Evolutionary conservation across 1,284 basidiomycete species (phyloP).

Genomic region (Sporisorium iseilematis-ciliati): DNA sequence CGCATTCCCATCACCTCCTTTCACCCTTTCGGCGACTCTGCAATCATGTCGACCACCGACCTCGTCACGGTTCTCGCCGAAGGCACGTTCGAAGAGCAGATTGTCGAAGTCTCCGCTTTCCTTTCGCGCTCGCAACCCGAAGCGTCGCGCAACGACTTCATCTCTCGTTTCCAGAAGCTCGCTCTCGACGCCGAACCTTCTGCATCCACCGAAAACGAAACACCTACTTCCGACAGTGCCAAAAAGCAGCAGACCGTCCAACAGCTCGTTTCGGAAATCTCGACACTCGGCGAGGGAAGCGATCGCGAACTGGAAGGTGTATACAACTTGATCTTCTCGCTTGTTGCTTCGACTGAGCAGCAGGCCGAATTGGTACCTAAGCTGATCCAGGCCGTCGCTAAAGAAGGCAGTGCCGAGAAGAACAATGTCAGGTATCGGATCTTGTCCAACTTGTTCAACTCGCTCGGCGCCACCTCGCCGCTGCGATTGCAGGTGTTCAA

Average conservation of each 20-base stretch:
- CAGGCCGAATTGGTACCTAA: slow-evolving; percentile 33
- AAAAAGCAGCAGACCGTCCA: slow-evolving; percentile 49
- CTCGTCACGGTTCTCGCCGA: slow-evolving; percentile 66
- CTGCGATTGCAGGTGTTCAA: slow-evolving; percentile 58
- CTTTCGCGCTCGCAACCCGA: slow-evolving; percentile 62
- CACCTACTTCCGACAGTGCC: slow-evolving; percentile 20
- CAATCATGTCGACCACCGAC: slow-evolving; percentile 57
- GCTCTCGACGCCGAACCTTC: slow-evolving; percentile 55
- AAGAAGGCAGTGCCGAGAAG: slow-evolving; percentile 38
- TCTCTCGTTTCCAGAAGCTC: slow-evolving; percentile 47
- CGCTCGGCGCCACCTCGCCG: slow-evolving; percentile 52
- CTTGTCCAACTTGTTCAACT: slow-evolving; percentile 68
- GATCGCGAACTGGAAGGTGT: slow-evolving; percentile 67
- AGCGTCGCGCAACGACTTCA: slow-evolving; percentile 58
- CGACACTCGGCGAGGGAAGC: slow-evolving; percentile 55
- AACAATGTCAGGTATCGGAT: slow-evolving; percentile 56
- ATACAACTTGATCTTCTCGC: slow-evolving; percentile 62
- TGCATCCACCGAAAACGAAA: slow-evolving; percentile 4
- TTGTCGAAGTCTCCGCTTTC: slow-evolving; percentile 60
- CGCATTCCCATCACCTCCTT: background rate
- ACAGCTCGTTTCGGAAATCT: slow-evolving; percentile 53
- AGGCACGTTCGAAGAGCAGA: slow-evolving; percentile 64
- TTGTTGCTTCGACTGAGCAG: slow-evolving; percentile 44
- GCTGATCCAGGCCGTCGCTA: slow-evolving; percentile 38
- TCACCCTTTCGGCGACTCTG: background rate